Evolutionary conservation across 2,329 filamentous ascomycete species (phyloP).

Genomic region (Pestalotiopsis sp.): DNA sequence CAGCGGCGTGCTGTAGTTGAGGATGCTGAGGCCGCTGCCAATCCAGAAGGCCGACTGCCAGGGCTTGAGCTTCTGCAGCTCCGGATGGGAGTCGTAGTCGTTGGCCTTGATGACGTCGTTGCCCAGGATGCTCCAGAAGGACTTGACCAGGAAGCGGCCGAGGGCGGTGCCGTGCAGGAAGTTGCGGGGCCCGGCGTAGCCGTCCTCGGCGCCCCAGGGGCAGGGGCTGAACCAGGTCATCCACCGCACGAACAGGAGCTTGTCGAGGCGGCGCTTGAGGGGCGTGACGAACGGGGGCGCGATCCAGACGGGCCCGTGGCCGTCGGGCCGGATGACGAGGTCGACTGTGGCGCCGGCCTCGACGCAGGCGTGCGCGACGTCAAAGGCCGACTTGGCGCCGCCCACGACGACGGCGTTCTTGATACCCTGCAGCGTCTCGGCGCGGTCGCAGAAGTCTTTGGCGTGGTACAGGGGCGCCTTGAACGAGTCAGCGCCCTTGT

Average conservation of each 20-base stretch:
- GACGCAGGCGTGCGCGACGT: slow-evolving; percentile 59
- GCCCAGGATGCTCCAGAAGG: slow-evolving; percentile 13
- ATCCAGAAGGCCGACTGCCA: slow-evolving; percentile 52
- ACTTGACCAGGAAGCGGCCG: background rate
- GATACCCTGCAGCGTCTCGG: slow-evolving; percentile 32
- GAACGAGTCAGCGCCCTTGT: slow-evolving; percentile 51
- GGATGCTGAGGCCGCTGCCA: slow-evolving; percentile 56
- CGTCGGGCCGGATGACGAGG: slow-evolving; percentile 54
- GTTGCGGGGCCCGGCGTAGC: background rate
- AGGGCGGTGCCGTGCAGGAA: slow-evolving; percentile 12
- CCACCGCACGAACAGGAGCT: slow-evolving; percentile 46
- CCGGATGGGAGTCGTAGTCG: slow-evolving; percentile 1
- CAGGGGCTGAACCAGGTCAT: slow-evolving; percentile 42
- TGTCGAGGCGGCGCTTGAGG: slow-evolving; percentile 46
- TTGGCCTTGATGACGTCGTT: slow-evolving; percentile 3
- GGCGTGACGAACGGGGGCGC: slow-evolving; percentile 48
- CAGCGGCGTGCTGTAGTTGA: slow-evolving; percentile 60
- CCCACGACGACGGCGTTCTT: slow-evolving; percentile 54
- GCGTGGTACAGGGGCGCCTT: slow-evolving; percentile 55
- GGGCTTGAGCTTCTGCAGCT: slow-evolving; percentile 41
- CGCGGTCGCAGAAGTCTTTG: slow-evolving; percentile 43
- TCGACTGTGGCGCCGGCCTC: slow-evolving; percentile 51
- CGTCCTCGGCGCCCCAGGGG: slow-evolving; percentile 1
- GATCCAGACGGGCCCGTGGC: slow-evolving; percentile 56
- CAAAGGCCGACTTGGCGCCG: slow-evolving; percentile 62